phyloP scores from a whole-genome alignment of 169 alveolate species.

The Plasmodium billcollinsi region DNA sequence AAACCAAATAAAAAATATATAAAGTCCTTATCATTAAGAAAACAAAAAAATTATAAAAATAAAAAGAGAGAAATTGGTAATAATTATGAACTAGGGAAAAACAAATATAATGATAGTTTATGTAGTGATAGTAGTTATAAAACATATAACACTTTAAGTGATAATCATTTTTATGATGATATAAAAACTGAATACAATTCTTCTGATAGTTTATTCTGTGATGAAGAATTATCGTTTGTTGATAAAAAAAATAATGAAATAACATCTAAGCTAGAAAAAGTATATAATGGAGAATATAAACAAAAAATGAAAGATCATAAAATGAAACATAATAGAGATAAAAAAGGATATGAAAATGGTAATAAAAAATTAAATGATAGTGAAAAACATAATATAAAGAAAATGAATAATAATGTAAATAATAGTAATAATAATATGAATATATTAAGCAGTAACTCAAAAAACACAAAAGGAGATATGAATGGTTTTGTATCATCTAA shows the following conservation, averaged over 20 bases:
- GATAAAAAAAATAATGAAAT: constrained; percentile 19
- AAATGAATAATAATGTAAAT: not conserved
- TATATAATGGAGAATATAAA: constrained; percentile 10
- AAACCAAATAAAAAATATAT: constrained; percentile 57
- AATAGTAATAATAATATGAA: not conserved
- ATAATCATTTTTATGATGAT: constrained; percentile 67
- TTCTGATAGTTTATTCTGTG: constrained; percentile 72
- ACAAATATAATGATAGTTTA: constrained; percentile 14
- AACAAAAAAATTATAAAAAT: constrained; percentile 24
- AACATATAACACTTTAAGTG: constrained; percentile 63
- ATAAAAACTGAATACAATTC: constrained; percentile 52
- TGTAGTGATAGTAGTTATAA: constrained; percentile 37
- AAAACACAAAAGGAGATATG: not conserved
- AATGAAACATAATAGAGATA: not conserved
- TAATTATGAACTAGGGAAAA: not conserved
- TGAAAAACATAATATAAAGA: not conserved
- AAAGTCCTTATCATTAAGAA: constrained; percentile 28
- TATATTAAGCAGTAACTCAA: not conserved
- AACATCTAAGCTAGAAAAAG: constrained; percentile 11
- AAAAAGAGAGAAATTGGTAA: not conserved
- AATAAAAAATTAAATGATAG: not conserved
- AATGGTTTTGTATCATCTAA: no score
- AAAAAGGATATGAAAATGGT: not conserved
- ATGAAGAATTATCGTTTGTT: constrained; percentile 20
- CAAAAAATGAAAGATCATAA: no score